Conservation (phyloP, 2,329 filamentous ascomycete genomes). For the Xylariales sp. region DNA sequence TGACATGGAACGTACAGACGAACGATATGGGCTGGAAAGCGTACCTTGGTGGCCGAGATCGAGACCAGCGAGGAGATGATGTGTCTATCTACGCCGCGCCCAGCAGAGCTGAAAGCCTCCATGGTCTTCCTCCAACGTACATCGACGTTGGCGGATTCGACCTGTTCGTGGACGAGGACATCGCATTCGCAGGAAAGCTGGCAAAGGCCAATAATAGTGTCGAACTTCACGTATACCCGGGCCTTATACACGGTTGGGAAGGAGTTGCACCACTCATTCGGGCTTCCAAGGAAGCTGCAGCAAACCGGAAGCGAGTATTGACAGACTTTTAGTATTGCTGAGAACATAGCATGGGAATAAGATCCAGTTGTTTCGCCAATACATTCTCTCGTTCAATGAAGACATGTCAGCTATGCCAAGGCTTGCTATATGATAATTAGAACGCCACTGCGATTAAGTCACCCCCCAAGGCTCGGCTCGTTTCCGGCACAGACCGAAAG, state of each 20-base stretch:
- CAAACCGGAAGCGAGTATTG: slow-evolving; percentile 2
- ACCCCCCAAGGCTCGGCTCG: too few relatives aligned
- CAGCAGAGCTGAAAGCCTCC: slow-evolving; percentile 6
- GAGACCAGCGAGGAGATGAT: slow-evolving; percentile 2
- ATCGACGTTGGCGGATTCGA: slow-evolving; percentile 12
- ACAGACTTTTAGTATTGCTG: slow-evolving; percentile 1
- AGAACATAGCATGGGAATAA: too few relatives aligned
- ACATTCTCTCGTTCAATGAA: too few relatives aligned
- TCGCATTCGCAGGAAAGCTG: slow-evolving; percentile 10
- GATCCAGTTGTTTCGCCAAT: too few relatives aligned
- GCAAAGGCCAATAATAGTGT: slow-evolving; percentile 5
- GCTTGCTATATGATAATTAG: too few relatives aligned
- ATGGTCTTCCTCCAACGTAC: slow-evolving; percentile 12
- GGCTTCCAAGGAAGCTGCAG: background rate
- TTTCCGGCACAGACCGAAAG: too few relatives aligned
- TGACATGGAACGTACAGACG: background rate
- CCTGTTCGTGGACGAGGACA: slow-evolving; percentile 10
- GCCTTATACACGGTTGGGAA: slow-evolving; percentile 5
- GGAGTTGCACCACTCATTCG: slow-evolving; percentile 1
- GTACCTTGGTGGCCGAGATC: slow-evolving; percentile 4
- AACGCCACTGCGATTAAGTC: too few relatives aligned
- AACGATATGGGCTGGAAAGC: slow-evolving; percentile 8
- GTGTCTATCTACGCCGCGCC: slow-evolving; percentile 9
- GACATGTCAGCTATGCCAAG: too few relatives aligned
- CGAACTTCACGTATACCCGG: slow-evolving; percentile 12